Base-by-base conservation (phyloP, 305 asterid species). In the Andrographis paniculata region DNA sequence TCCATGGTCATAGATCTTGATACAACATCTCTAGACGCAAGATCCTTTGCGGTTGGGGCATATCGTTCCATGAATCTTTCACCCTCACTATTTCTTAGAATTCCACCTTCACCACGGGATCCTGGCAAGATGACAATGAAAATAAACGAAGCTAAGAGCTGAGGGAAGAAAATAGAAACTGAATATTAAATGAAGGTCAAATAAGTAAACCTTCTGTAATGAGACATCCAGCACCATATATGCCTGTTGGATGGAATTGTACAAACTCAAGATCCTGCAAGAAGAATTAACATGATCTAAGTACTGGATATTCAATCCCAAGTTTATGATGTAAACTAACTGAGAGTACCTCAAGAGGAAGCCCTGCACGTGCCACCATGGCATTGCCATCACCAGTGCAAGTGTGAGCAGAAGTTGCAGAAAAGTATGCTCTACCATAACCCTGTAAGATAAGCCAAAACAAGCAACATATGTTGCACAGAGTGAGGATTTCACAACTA, bases 321-420 rank as follows among this genome's bases (percentile, higher is more conserved):
- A 16, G 21, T 17, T 37, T 13, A 5, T 5, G 42, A 5, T 37
- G 42, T 14, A n/a, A 13, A 13, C 1, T 2, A 14, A n/a, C 1
- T 5, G 9, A 2, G 63, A 69, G 44, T 44, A 86, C 99, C 99
- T 87, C 74, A 0, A 91, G 99, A 63, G 99, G 97, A 45, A 92
- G 72, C 39, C 94, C 99, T 37, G 97, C 99, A 56, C 99, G 94
- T 24, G 99, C 82, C 68, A 92, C 99, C 99, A 92, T 92, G 44
- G 95, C 99, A 79, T 82, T 87, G 48, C 99, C 99, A 74, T 92
- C 99, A 64, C 99, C 96, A 2, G 99, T 92, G 84, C 99, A 92
- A 60, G 95, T 92, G 74, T 92, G 99, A 64, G 97, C 99, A 68
- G 99, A 92, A 48, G 99, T 92, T 56, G 99, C 99, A 60, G 99